A percentile compares a stretch with the other conserved stretches of the same genome.
Evolutionary conservation across 352 stramenopile species (phyloP).

Genomic region (Phytophthora tubulina): DNA sequence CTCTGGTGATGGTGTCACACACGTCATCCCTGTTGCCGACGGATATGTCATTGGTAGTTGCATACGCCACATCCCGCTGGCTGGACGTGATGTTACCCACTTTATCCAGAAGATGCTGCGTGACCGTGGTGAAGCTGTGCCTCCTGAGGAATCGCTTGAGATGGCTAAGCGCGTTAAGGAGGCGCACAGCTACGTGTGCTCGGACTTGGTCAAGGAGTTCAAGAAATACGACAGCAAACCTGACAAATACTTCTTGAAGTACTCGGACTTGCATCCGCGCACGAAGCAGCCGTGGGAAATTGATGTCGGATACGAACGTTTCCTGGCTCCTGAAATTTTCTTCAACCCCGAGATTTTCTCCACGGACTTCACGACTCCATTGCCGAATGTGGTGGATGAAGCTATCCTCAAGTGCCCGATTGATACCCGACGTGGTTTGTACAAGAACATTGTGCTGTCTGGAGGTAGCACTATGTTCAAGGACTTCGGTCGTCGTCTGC

Average conservation of each 20-base stretch:
- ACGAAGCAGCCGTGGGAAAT: slow-evolving; percentile 90
- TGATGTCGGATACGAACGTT: slow-evolving; percentile 95
- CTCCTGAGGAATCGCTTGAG: slow-evolving; percentile 93
- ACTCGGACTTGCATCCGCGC: slow-evolving; percentile 78
- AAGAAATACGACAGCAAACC: slow-evolving; percentile 96
- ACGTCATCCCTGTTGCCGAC: slow-evolving; percentile 95
- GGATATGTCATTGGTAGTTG: slow-evolving; percentile 96
- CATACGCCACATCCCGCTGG: slow-evolving; percentile 96
- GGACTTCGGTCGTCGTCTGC: slow-evolving; percentile 94
- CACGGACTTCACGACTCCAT: slow-evolving; percentile 92
- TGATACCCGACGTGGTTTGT: slow-evolving; percentile 93
- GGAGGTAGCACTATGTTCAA: slow-evolving; percentile 98
- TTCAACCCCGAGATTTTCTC: slow-evolving; percentile 98
- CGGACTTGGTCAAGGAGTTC: slow-evolving; percentile 96
- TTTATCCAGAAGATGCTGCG: slow-evolving; percentile 96
- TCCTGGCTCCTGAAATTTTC: slow-evolving; percentile 96
- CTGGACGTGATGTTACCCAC: slow-evolving; percentile 94
- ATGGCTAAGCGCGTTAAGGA: slow-evolving; percentile 95
- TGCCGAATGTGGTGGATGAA: slow-evolving; percentile 96
- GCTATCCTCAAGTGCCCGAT: slow-evolving; percentile 96
- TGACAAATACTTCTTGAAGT: slow-evolving; percentile 93
- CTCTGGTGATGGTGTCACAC: slow-evolving; percentile 94
- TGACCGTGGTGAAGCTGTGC: slow-evolving; percentile 92
- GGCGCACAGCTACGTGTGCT: slow-evolving; percentile 96
- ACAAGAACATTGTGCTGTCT: slow-evolving; percentile 97